phyloP scores from a whole-genome alignment of 345 rosid genomes.

The Brassica nigra region DNA sequence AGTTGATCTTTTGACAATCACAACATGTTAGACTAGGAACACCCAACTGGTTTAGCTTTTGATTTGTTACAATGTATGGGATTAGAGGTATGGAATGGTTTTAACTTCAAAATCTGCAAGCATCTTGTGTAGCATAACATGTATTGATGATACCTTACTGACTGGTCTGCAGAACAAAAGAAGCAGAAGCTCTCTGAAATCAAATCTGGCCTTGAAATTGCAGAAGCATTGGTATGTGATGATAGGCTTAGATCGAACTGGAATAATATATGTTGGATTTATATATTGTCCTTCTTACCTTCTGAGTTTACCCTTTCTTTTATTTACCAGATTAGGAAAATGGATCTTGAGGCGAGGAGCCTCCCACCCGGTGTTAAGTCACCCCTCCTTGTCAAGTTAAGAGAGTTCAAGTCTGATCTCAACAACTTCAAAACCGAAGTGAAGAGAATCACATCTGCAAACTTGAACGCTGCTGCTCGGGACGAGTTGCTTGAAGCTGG shows the following conservation, averaged over 20 bases:
- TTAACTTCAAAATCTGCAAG: no score
- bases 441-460: slow-evolving; percentile 62
- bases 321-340: slow-evolving; percentile 60
- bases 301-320: neutral
- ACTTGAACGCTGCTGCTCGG: slow-evolving; percentile 55
- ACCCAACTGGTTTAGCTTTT: no score
- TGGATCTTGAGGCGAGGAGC: slow-evolving; percentile 91
- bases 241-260: no score
- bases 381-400: slow-evolving; percentile 68
- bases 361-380: slow-evolving; percentile 71
- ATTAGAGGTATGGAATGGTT: no score
- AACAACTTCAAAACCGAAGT: slow-evolving; percentile 78
- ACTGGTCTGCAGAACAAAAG: slow-evolving; percentile 63
- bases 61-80: no score
- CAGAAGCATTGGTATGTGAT: slow-evolving; percentile 67
- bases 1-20: no score
- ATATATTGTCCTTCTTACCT: neutral
- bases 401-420: slow-evolving; percentile 86
- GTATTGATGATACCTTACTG: neutral
- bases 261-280: no score
- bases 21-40: no score
- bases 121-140: no score
- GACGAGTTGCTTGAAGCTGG: slow-evolving; percentile 78
- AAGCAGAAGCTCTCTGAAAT: slow-evolving; percentile 81
- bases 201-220: slow-evolving; percentile 66